Evolutionary conservation across 176 grass and related monocot genomes (phyloP), one percentile per base, ranked within the genome.

Genomic region (Tuctoria greenei): DNA sequence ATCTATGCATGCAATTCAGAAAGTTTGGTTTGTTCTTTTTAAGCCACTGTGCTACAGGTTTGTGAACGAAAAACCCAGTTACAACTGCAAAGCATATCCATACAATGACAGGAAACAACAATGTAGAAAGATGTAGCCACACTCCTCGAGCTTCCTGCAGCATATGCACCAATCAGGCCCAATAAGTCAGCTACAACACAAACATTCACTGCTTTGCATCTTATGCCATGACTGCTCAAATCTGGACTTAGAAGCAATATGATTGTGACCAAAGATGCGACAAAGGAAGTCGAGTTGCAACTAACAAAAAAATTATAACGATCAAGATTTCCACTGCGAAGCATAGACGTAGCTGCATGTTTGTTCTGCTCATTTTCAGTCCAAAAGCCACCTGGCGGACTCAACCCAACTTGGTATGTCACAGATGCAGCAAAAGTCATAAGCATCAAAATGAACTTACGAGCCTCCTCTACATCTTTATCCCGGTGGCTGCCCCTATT

Each of bases 321-420:
- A 7, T 0, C 0, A 16, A 56, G 69, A 36, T 83, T 61, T 21
- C 44, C 15, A 17, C 27, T 68, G 15, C 45, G 80, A 73, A 88
- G 86, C 34, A 83, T 15, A 63, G 80, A 56, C 6, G 80, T 88
- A 28, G 86, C 89, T 43, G 89, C 69, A 78, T 0, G 5, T 4
- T 65, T 7, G 0, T 62, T 75, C 6, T 55, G 15, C 1, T 34
- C 39, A 46, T 82, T 77, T 64, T 88, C 81, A 51, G 75, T 61
- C 89, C 85, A 91, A 43, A 91, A 82, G 7, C 89, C 85, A 67
- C 85, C 77, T 0, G 85, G 89, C 10, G 85, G 85, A 20, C 28
- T 84, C 66, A 91, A 81, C 34, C 85, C 89, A 16, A 66, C 63
- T 50, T 86, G 77, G 78, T 88, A 90, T 44, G 84, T 80, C 39